Conservation (phyloP, 2,329 filamentous ascomycete species). For the Xylariaceae sp. region DNA sequence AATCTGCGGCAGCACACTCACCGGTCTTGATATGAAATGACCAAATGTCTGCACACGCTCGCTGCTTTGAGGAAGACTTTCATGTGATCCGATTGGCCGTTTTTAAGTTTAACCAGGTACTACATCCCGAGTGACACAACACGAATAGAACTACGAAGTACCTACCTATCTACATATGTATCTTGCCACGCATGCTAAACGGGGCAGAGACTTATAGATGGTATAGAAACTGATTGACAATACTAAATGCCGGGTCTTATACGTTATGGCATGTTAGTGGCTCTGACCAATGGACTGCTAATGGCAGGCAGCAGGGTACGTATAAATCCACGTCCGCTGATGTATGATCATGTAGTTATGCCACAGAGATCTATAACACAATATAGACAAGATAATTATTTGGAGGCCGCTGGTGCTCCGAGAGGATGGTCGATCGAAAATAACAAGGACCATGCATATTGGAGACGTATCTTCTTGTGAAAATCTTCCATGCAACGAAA, state of each 20-base stretch:
- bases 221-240: too few species aligned
- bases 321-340: too few species aligned
- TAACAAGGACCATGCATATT: conserved; percentile 22
- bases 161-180: neutral
- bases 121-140: conserved; percentile 8
- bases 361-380: too few species aligned
- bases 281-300: too few species aligned
- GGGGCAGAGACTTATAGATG: too few species aligned
- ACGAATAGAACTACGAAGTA: neutral
- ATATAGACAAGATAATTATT: conserved; percentile 20
- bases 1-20: too few species aligned
- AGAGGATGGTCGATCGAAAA: conserved; percentile 3
- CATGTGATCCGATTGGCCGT: conserved; percentile 8
- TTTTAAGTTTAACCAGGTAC: neutral
- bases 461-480: conserved; percentile 15
- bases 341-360: too few species aligned
- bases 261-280: too few species aligned
- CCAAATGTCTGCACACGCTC: neutral
- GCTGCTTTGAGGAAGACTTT: neutral
- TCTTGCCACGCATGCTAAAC: too few species aligned
- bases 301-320: too few species aligned
- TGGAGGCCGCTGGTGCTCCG: conserved; percentile 12
- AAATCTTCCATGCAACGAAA: conserved; percentile 27
- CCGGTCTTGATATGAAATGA: neutral
- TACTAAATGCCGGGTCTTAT: too few species aligned